Percentiles rank a stretch among this genome's conserved stretches.
Evolutionary conservation across 2,329 filamentous ascomycete genomes (phyloP).

Genomic region (Sporothrix luriei): DNA sequence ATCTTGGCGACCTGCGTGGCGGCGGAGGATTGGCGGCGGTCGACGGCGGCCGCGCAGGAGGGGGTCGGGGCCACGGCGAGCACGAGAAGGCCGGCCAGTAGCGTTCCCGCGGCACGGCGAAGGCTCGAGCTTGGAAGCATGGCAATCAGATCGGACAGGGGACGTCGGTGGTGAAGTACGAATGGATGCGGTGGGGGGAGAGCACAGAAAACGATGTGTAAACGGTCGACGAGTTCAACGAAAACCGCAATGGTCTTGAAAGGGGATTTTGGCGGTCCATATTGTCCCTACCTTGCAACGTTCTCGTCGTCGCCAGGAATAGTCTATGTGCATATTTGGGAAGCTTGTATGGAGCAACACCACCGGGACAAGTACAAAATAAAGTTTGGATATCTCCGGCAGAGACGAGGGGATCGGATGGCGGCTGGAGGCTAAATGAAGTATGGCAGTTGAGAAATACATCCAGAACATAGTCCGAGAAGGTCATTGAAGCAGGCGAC

Average conservation of each 20-base stretch:
- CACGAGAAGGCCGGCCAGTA: conserved; percentile 17
- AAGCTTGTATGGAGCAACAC: neutral
- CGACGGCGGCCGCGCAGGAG: conserved; percentile 28
- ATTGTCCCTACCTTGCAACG: neutral
- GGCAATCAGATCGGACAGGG: neutral
- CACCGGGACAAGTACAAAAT: no score
- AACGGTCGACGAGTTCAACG: neutral
- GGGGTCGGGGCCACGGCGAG: neutral
- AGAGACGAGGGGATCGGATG: neutral
- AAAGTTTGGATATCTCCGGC: neutral
- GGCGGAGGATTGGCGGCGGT: conserved; percentile 38
- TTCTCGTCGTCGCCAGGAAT: neutral
- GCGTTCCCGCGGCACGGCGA: neutral
- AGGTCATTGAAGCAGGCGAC: neutral
- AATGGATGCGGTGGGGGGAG: no score
- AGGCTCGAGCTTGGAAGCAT: neutral
- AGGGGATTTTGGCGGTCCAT: neutral
- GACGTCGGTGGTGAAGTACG: neutral
- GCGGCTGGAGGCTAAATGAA: conserved; percentile 19
- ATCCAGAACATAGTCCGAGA: neutral
- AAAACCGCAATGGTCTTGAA: neutral
- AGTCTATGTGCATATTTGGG: no score
- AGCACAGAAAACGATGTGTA: neutral
- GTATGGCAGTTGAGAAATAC: neutral
- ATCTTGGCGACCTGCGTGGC: conserved; percentile 39